These are phyloP conservation scores for Penicillium sp. DNA, from an alignment of 2,329 filamentous ascomycete genomes.

Conservation along the genomic window DNA sequence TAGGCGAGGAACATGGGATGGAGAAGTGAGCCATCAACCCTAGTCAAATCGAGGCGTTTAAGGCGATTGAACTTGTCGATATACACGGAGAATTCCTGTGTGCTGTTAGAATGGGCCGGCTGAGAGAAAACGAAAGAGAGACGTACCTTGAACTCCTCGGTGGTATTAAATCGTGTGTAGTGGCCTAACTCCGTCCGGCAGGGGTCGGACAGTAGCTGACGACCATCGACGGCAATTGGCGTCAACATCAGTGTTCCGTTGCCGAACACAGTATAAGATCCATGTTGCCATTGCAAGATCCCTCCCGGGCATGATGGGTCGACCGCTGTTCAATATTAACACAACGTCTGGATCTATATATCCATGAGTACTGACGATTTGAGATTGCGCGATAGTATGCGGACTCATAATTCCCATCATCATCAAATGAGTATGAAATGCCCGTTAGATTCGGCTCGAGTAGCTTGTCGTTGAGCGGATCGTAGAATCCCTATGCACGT, in stretches of 20 bases:
- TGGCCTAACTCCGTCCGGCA: constrained; percentile 56
- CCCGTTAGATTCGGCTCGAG: constrained; percentile 66
- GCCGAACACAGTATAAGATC: constrained; percentile 56
- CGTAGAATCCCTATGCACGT: constrained; percentile 62
- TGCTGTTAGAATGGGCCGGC: constrained; percentile 6
- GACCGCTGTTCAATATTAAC: constrained; percentile 46
- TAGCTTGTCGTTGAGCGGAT: constrained; percentile 64
- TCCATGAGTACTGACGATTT: constrained; percentile 57
- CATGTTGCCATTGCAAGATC: constrained; percentile 73
- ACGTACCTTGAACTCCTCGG: constrained; percentile 60
- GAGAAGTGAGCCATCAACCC: constrained; percentile 64
- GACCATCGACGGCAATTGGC: constrained; percentile 65
- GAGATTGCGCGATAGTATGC: constrained; percentile 68
- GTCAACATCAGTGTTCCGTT: constrained; percentile 61
- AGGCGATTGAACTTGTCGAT: constrained; percentile 63
- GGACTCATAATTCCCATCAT: constrained; percentile 66
- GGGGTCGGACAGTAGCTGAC: constrained; percentile 65
- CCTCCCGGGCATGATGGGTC: constrained; percentile 62
- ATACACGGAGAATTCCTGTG: constrained; percentile 45
- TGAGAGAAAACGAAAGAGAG: neutral
- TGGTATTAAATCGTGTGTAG: constrained; percentile 68
- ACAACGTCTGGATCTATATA: neutral
- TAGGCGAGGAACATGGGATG: constrained; percentile 67
- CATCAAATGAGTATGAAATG: constrained; percentile 72
- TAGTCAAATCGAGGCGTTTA: constrained; percentile 63